These are phyloP conservation scores for Saccharomyces uvarum DNA, from an alignment of 1,139 yeast species.

Conservation along the genomic window DNA sequence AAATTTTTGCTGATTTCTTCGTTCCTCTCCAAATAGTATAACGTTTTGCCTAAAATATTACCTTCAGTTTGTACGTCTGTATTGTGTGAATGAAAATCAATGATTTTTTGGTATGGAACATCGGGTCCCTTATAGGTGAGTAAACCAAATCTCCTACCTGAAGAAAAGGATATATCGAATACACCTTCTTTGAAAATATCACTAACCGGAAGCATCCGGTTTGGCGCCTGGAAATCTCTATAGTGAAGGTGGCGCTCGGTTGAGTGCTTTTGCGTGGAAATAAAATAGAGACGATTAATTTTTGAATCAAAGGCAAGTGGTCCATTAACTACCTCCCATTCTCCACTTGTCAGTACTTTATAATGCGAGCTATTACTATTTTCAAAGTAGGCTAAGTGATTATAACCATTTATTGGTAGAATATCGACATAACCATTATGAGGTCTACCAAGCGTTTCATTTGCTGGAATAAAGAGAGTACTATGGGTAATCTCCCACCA, in stretches of 20 bases:
- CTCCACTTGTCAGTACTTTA: slow-evolving; percentile 47
- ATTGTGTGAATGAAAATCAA: slow-evolving; percentile 39
- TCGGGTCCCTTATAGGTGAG: slow-evolving; percentile 58
- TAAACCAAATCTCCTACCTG: slow-evolving; percentile 56
- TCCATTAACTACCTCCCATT: slow-evolving; percentile 65
- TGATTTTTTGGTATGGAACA: slow-evolving; percentile 56
- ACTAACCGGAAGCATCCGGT: slow-evolving; percentile 45
- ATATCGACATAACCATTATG: slow-evolving; percentile 69
- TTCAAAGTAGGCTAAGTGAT: slow-evolving; percentile 67
- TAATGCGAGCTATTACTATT: slow-evolving; percentile 46
- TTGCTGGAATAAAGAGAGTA: slow-evolving; percentile 61
- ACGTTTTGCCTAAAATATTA: slow-evolving; percentile 26
- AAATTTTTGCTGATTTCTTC: slow-evolving; percentile 36
- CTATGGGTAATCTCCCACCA: slow-evolving; percentile 80
- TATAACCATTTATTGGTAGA: slow-evolving; percentile 53
- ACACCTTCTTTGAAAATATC: slow-evolving; percentile 54
- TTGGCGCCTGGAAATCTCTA: slow-evolving; percentile 38
- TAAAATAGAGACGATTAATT: slow-evolving; percentile 54
- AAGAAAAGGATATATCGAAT: slow-evolving; percentile 59
- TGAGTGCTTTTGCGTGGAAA: slow-evolving; percentile 55
- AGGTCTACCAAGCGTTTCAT: slow-evolving; percentile 35
- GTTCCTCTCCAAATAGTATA: slow-evolving; percentile 43
- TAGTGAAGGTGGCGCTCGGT: slow-evolving; percentile 56
- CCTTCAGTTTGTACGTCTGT: slow-evolving; percentile 17
- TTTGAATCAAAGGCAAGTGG: slow-evolving; percentile 53